Evolutionary conservation across 345 rosid genomes (phyloP), one percentile per base, ranked within the genome.

Genomic region (Chamaenerion angustifolium): DNA sequence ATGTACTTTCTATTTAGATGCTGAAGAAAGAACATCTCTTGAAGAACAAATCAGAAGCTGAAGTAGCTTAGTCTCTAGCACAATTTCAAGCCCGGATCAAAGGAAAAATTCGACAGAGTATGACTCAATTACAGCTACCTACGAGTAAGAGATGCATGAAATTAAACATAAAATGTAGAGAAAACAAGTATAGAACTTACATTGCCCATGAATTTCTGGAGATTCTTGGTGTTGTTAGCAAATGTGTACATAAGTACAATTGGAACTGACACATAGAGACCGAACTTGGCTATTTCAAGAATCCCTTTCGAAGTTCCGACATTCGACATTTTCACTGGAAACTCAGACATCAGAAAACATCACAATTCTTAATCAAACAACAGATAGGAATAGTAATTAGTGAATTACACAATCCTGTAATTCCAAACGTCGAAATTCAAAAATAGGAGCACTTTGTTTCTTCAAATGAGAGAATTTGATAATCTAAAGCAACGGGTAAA

Each of bases 281-380:
- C 92, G 40, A 90, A 83, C 64, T 90, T 90, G 25, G 69, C 94
- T 51, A 86, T 78, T 76, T 86, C 95, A 21, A 90, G 61, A 55
- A 86, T 43, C 42, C 88, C 87, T 63, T 83, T 86, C 19, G 87
- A 70, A 56, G 94, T 73, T 47, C 95, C 88, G 21, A 83, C 19
- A 0, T 78, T 60, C 45, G 92, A 86, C 98, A 86, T 85, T 27
- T 52, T 19, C 52, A 16, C 54, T 13, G 40, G 7, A 31, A 31
- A 16, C 16, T 25, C 23, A 17, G n/a, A 3, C 35, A 47, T 17
- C 12, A 18, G 7, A 8, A 10, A 6, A 14, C 31, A 8, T 42
- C 54, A 25, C 14, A 8, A 35, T 4, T 19, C 14, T 18, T 2
- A 27, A 50, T 50, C 42, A 17, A 11, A 31, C 37, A 8, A 31